Evolutionary conservation across 345 rosid species (phyloP).

Genomic region (Rhizophora apiculata): DNA sequence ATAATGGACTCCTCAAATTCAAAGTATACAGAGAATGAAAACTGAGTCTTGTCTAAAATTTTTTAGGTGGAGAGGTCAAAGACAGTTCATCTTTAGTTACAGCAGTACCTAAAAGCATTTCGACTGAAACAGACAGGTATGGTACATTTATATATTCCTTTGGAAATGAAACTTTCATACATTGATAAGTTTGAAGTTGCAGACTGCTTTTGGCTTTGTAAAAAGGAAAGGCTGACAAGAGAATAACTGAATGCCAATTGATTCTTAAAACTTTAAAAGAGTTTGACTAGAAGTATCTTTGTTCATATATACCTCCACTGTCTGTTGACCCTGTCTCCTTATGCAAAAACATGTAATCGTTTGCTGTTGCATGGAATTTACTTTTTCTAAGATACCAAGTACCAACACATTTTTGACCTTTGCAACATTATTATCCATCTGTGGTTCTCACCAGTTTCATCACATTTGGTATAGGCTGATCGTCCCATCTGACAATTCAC

Average conservation of each 20-base stretch:
- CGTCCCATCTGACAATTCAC: constrained; percentile 45
- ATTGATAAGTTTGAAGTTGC: neutral
- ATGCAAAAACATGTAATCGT: neutral
- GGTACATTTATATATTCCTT: neutral
- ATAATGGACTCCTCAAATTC: neutral
- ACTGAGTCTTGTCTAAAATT: constrained; percentile 7
- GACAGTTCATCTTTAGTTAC: constrained; percentile 56
- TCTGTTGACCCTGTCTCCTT: neutral
- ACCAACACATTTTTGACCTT: neutral
- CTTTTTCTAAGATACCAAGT: neutral
- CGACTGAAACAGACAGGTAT: constrained; percentile 75
- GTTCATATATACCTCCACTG: too few relatives aligned
- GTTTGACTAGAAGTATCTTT: neutral
- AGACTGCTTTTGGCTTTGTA: neutral
- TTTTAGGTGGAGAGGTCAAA: constrained; percentile 69
- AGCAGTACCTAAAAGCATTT: constrained; percentile 44
- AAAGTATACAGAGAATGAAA: neutral
- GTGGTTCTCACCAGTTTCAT: constrained; percentile 1
- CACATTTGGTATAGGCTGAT: constrained; percentile 43
- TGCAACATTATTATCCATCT: neutral
- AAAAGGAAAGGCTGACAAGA: neutral
- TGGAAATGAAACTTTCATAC: neutral
- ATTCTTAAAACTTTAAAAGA: neutral
- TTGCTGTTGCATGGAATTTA: neutral
- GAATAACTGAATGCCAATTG: neutral